A percentile compares a stretch with the other conserved stretches of the same genome.
These are phyloP conservation scores for Plasmodium gonderi DNA, from an alignment of 169 alveolate species.

Conservation along the genomic window DNA sequence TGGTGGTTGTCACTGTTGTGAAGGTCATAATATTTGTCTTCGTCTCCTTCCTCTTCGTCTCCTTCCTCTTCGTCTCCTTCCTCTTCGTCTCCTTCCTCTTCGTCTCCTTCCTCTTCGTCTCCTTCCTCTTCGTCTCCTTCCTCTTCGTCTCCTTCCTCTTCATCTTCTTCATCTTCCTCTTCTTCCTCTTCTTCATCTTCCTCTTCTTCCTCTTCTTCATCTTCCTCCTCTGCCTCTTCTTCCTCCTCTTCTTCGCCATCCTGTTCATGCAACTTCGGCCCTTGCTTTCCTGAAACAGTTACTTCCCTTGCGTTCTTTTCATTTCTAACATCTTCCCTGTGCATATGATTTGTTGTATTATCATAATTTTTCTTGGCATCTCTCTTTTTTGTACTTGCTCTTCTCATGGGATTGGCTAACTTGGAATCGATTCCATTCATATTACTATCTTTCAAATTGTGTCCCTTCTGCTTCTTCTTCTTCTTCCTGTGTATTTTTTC, in stretches of 20 bases:
- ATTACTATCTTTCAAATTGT: background rate
- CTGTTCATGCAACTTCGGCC: too few relatives aligned
- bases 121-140: slow-evolving; percentile 1
- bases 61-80: background rate
- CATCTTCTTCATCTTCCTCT: slow-evolving; percentile 10
- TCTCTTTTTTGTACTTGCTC: background rate
- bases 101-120: background rate
- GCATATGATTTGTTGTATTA: background rate
- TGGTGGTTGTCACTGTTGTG: background rate
- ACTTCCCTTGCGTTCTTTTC: background rate
- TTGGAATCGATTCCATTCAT: background rate
- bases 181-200: slow-evolving; percentile 10
- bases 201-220: slow-evolving; percentile 12
- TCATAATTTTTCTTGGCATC: background rate
- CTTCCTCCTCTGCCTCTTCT: background rate
- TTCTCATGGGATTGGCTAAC: too few relatives aligned
- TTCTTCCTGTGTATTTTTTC: background rate
- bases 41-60: background rate
- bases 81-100: background rate
- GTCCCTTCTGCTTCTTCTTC: background rate
- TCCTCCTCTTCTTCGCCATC: background rate
- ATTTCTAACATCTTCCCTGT: background rate
- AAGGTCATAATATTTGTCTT: too few relatives aligned
- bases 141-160: background rate
- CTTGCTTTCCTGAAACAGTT: background rate